phyloP scores from a whole-genome alignment of 1,284 basidiomycete genomes.

The Rhodotorula sp. region DNA sequence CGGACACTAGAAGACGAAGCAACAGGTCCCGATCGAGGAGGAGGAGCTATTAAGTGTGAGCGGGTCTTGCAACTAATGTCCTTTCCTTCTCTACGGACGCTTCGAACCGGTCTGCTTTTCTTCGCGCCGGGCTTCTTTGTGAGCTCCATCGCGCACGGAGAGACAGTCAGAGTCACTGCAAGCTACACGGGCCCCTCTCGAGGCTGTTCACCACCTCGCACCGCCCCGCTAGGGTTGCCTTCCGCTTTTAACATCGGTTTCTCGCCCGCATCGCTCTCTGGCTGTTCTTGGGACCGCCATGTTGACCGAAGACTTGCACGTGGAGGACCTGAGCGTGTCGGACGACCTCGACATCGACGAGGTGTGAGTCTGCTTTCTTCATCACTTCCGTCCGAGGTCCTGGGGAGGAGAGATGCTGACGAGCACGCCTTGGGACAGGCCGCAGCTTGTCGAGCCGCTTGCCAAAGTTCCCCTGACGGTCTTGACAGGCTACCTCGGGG shows the following conservation, averaged over 20 bases:
- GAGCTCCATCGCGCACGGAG: no score
- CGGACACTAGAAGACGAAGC: no score
- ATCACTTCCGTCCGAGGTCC: not conserved
- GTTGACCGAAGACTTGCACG: not conserved
- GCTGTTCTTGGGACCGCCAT: not conserved
- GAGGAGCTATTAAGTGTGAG: no score
- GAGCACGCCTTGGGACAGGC: not conserved
- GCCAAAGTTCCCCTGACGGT: conserved; percentile 34
- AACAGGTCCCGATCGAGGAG: no score
- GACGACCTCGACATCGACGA: not conserved
- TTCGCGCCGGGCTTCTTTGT: no score
- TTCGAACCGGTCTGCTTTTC: no score
- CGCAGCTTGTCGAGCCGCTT: conserved; percentile 18
- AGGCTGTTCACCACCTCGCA: not conserved
- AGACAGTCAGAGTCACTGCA: no score
- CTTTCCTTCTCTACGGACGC: no score
- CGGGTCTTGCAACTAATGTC: no score
- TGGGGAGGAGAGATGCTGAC: not conserved
- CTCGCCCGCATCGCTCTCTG: not conserved
- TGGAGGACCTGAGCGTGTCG: not conserved
- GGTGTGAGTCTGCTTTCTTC: not conserved
- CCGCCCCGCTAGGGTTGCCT: not conserved
- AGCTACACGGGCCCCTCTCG: not conserved
- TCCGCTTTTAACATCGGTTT: no score
- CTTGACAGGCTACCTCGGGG: conserved; percentile 70